A percentile compares a stretch with the other conserved stretches of the same genome.
These are phyloP conservation scores for Chenopodium suecicum DNA, from an alignment of 148 eudicot genomes.

Conservation along the genomic window DNA sequence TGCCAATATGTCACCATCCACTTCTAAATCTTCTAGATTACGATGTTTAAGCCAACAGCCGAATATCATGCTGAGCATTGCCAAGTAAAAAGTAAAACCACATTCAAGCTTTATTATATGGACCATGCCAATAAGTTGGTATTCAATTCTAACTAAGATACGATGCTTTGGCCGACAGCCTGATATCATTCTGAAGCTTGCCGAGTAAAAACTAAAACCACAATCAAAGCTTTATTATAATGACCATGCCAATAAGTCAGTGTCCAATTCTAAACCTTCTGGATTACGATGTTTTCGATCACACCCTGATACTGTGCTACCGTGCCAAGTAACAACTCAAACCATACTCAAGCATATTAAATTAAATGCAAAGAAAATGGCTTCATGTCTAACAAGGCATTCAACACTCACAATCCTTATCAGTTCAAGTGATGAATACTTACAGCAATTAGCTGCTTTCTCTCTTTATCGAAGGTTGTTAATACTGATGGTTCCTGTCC, in stretches of 20 bases:
- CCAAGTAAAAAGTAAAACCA: too few species aligned
- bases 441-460: constrained; percentile 67
- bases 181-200: too few species aligned
- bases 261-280: background rate
- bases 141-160: too few species aligned
- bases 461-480: constrained; percentile 43
- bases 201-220: too few species aligned
- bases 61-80: too few species aligned
- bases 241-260: background rate
- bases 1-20: background rate
- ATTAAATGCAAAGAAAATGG: background rate
- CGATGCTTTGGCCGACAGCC: too few species aligned
- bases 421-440: constrained; percentile 24
- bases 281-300: too few species aligned
- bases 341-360: background rate
- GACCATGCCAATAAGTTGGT: background rate
- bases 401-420: background rate
- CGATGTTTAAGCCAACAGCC: too few species aligned
- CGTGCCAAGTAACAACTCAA: background rate
- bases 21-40: too few species aligned
- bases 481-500: constrained; percentile 45
- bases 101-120: background rate
- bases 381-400: background rate
- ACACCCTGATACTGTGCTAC: background rate
- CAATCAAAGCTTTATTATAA: too few species aligned